Evolutionary conservation across 176 grass and related monocot species (phyloP).

Genomic region (Tuctoria greenei): DNA sequence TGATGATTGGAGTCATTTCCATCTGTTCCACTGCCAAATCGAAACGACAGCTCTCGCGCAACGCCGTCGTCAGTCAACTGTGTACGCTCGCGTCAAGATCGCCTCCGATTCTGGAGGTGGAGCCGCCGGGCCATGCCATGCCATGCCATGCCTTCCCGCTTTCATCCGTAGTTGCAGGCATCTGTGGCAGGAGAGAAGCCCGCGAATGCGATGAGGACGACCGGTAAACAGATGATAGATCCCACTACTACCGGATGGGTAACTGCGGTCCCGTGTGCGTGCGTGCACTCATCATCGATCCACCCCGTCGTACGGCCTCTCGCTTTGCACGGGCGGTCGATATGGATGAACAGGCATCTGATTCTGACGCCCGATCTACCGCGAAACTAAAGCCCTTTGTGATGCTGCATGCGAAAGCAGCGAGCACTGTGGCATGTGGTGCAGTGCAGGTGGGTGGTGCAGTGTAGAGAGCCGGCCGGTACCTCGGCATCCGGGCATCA

Average conservation of each 20-base stretch:
- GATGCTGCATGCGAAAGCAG: neutral
- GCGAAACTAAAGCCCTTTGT: neutral
- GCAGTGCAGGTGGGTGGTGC: neutral
- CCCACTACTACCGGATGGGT: constrained; percentile 13
- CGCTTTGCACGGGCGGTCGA: constrained; percentile 18
- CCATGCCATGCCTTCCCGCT: neutral
- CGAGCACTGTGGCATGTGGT: neutral
- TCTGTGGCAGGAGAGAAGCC: neutral
- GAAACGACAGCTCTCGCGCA: neutral
- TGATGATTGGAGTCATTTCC: neutral
- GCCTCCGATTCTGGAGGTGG: neutral
- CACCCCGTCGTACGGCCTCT: neutral
- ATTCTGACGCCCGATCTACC: constrained; percentile 28
- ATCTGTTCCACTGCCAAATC: neutral
- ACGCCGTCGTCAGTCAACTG: neutral
- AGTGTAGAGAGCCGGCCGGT: neutral
- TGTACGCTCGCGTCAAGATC: neutral
- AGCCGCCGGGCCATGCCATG: neutral
- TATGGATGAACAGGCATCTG: constrained; percentile 22
- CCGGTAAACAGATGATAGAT: constrained; percentile 19
- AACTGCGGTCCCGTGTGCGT: constrained; percentile 4
- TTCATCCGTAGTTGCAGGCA: neutral
- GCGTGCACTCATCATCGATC: constrained; percentile 26
- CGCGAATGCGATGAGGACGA: neutral
- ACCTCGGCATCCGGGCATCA: neutral